Evolutionary conservation across 2,329 filamentous ascomycete species (phyloP), one percentile per base, ranked within the genome.

Genomic region (Emergomyces pasteurianus): DNA sequence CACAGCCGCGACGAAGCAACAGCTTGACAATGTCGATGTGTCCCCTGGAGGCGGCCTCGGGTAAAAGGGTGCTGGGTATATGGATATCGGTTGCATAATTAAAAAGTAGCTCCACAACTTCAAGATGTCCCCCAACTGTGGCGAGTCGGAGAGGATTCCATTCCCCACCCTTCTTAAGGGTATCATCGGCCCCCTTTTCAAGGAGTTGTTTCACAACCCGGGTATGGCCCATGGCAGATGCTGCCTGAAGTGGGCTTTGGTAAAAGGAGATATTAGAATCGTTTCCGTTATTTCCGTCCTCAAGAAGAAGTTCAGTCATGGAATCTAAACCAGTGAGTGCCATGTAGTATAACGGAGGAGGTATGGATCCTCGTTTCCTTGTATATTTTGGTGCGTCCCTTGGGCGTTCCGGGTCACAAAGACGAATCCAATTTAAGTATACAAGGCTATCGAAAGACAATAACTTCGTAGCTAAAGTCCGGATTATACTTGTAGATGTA

Each of bases 141-240:
- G 46, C 46, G 4, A 28, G 21, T 3, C 26, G 9, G 9, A 49
- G 46, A 49, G 8, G 4, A 28, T 23, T 49, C 8, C 21, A 1
- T 1, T 3, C 16, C 1, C 21, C 21, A 23, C 2, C 64, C 34
- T 70, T 65, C 12, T 38, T 28, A 9, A 57, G 54, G 31, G 69
- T 65, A n/a, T 71, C 65, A 56, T 72, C 64, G n/a, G 66, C 68
- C 16, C 67, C 69, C 3, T 47, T 60, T n/a, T 63, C 59, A n/a
- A 74, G 56, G 1, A 77, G 67, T 1, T 70, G 50, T 36, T 67
- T 53, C 12, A 73, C 65, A 21, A 75, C 63, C 8, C 66, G 61
- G 43, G 69, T 54, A 34, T 69, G 62, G 8, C 67, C 67, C 2
- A 60, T 43, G 42, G 38, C 63, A 7, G 70, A 67, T 12, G 72